Evolutionary conservation across 2,329 filamentous ascomycete species (phyloP), one percentile per base, ranked within the genome.

Genomic region (Trichoderma hamatum): DNA sequence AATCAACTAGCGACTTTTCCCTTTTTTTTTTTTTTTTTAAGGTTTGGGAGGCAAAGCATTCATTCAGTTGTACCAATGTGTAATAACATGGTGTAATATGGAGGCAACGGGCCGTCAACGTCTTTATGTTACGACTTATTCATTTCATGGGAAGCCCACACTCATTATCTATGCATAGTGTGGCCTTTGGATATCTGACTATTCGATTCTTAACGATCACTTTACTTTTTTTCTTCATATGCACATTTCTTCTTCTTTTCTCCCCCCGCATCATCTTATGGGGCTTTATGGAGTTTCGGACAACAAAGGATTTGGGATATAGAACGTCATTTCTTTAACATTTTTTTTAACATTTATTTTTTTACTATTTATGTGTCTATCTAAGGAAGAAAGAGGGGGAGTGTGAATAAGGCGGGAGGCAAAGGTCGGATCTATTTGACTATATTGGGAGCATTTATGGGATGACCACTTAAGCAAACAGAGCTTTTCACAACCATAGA

Each of bases 381-480:
- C 9, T n/a, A 32, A 34, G 58, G 43, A 49, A 62, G 59, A 58
- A 36, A 58, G 55, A 36, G 3, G 59, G 58, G 3, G 39, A n/a
- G 39, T 43, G 58, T n/a, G 39, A 26, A 19, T 34, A 16, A 10
- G 28, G 26, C 14, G 52, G 52, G 9, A 19, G 52, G 52, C 28
- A 11, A 24, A 13, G 55, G 55, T 58, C 32, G 55, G 32, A 34
- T 58, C 30, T 55, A 28, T 24, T 36, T 32, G 55, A 58, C 55
- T n/a, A 58, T 7, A 58, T 36, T 36, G 32, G 55, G 55, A 58
- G 55, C 55, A 58, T 58, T 49, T 49, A 24, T 52, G 60, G 60
- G 43, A 34, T 46, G 30, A 39, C 49, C 43, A 58, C 36, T 49
- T 52, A 66, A 66, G 63, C 63, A 66, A 58, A 58, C 63, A 66